These are phyloP conservation scores for Chloropicon primus DNA, from an alignment of 139 green algal species.

Conservation along the genomic window DNA sequence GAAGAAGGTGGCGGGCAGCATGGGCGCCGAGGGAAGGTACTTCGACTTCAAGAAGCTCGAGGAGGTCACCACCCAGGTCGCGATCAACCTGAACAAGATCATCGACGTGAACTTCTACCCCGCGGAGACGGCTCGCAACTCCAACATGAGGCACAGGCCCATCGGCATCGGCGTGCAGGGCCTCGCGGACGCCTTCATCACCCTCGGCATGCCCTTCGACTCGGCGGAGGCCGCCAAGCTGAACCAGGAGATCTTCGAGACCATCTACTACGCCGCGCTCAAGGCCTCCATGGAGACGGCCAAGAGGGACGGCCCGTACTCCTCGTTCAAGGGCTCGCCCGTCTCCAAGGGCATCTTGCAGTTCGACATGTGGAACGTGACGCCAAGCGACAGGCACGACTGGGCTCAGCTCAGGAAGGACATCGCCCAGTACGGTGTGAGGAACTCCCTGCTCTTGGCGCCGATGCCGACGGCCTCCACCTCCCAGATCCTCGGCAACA, in stretches of 20 bases:
- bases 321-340: conserved; percentile 71
- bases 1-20: conserved; percentile 50
- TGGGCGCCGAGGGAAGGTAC: conserved; percentile 22
- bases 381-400: conserved; percentile 51
- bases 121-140: conserved; percentile 59
- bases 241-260: conserved; percentile 94
- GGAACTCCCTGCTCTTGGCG: conserved; percentile 93
- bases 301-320: conserved; percentile 63
- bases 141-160: conserved; percentile 91
- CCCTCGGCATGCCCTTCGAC: conserved; percentile 96
- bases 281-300: conserved; percentile 62
- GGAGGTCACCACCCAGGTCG: conserved; percentile 43
- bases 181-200: conserved; percentile 95
- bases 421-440: conserved; percentile 72
- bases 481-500: conserved; percentile 84
- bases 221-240: conserved; percentile 51
- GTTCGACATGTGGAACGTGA: conserved; percentile 93
- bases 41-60: conserved; percentile 75
- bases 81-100: conserved; percentile 94
- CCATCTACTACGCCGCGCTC: conserved; percentile 86
- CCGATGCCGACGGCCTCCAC: conserved; percentile 96
- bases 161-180: conserved; percentile 92
- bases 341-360: conserved; percentile 73
- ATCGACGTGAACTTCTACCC: conserved; percentile 99
- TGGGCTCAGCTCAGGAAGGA: conserved; percentile 60